phyloP scores from a whole-genome alignment of 805 yeast species.

The Komagataella kurtzmanii region DNA sequence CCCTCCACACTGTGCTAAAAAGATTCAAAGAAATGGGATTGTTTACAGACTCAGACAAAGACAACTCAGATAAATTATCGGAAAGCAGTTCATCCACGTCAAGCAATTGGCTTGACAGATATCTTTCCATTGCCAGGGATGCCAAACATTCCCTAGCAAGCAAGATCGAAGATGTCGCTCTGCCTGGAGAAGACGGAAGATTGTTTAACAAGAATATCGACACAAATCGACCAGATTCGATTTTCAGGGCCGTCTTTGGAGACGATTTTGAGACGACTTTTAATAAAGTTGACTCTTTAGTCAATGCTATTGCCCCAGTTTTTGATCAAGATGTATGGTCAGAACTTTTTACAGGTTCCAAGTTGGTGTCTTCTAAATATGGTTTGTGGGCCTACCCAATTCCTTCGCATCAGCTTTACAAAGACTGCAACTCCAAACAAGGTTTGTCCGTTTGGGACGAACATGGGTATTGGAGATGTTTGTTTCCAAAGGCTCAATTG shows the following conservation, averaged over 20 bases:
- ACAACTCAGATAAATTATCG: not conserved
- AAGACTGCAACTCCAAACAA: conserved; percentile 44
- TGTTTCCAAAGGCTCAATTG: conserved; percentile 49
- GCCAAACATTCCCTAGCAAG: not conserved
- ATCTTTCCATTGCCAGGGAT: not conserved
- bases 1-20: too few species aligned
- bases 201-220: not conserved
- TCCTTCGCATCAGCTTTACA: conserved; percentile 47
- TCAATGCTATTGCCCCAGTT: conserved; percentile 5
- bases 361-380: conserved; percentile 10
- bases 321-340: not conserved
- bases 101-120: not conserved
- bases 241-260: conserved; percentile 2
- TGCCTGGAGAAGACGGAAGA: conserved; percentile 1
- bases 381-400: conserved; percentile 41
- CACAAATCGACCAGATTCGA: not conserved
- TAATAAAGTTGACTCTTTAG: conserved; percentile 2
- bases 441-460: conserved; percentile 77
- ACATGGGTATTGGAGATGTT: conserved; percentile 82
- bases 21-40: not conserved
- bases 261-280: conserved; percentile 1
- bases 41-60: conserved; percentile 3
- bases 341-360: not conserved
- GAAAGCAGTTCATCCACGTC: not conserved
- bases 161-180: not conserved